Base-by-base conservation (phyloP, 768 basidiomycete genomes). In the Royoungia palumana region DNA sequence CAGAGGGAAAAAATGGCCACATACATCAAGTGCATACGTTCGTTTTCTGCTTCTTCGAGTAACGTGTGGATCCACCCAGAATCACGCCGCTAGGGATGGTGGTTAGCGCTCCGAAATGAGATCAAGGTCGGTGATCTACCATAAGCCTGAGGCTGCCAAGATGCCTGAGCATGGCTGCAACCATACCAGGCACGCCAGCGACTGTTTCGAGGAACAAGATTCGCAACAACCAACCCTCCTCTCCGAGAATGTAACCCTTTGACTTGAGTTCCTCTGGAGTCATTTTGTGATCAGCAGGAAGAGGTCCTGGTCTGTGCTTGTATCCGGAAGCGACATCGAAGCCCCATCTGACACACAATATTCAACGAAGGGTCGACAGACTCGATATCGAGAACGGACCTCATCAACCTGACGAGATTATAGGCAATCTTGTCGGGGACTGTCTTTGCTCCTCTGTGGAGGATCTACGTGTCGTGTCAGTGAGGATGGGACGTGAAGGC, bases 181-280 rank as follows among this genome's bases (percentile, higher is more conserved):
- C 92, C 91, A 94, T 94, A 5, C 94, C 94, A 17, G 95, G 95
- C 1, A 97, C 94, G 19, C 90, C 96, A 12, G 96, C 96, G 45
- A 96, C 82, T 44, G 80, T 85, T 70, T 98, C 95, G 28, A 98
- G 76, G 71, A 86, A 80, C 40, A 86, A 66, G 53, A 85, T 78
- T 21, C 85, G 72, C 61, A 74, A 51, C 41, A 94, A 68, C 94
- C 94, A 98, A 37, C 79, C 82, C 17, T 79, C 70, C 45, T 88
- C 85, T 45, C 80, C 74, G 60, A 98, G 75, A 35, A 89, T 63
- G 62, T 87, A 85, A 0, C 92, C 89, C 19, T 76, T 77, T 55
- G 82, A 77, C 45, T 86, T 75, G 21, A 98, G 77, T 56, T 97
- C 80, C 40, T 81, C 75, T 20, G 93, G 59, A 7, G 82, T 74